Evolutionary conservation across 108 stramenopile species (phyloP).

Genomic region (Cyclostephanos invisitatus): DNA sequence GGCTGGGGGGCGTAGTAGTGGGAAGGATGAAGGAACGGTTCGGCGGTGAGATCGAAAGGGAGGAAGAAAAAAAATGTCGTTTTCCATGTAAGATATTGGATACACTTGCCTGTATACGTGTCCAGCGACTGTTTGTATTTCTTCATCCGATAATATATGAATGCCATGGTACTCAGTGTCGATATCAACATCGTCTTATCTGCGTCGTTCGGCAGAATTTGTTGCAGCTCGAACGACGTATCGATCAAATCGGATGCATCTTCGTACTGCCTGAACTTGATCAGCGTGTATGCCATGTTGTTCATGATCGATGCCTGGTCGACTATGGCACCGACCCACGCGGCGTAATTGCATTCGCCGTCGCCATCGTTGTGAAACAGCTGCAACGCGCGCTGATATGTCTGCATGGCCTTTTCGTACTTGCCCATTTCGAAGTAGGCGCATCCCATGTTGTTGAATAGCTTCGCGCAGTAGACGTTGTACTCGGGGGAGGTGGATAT

Average conservation of each 20-base stretch:
- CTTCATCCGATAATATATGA: slow-evolving; percentile 45
- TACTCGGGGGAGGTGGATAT: slow-evolving; percentile 32
- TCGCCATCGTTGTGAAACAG: slow-evolving; percentile 44
- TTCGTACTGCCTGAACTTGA: slow-evolving; percentile 48
- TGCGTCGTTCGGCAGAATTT: slow-evolving; percentile 29
- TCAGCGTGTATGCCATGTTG: slow-evolving; percentile 48
- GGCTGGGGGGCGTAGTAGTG: slow-evolving; percentile 13
- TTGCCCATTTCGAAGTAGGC: slow-evolving; percentile 51
- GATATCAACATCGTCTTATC: slow-evolving; percentile 36
- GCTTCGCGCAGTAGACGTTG: slow-evolving; percentile 41
- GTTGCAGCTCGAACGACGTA: slow-evolving; percentile 52
- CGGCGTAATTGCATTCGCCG: slow-evolving; percentile 31
- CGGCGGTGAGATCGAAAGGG: neutral
- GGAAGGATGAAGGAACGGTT: neutral
- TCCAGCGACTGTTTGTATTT: slow-evolving; percentile 37
- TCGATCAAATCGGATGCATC: slow-evolving; percentile 52
- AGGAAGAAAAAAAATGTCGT: neutral
- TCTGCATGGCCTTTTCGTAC: slow-evolving; percentile 52
- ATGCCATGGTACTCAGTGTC: slow-evolving; percentile 50
- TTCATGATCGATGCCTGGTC: slow-evolving; percentile 53
- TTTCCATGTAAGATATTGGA: neutral
- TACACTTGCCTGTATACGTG: slow-evolving; percentile 30
- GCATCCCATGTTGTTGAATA: slow-evolving; percentile 50
- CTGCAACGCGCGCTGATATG: slow-evolving; percentile 44
- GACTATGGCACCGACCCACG: slow-evolving; percentile 38